These are phyloP conservation scores for Yamadazyma diospyri DNA, from an alignment of 1,139 yeast species.

Conservation along the genomic window DNA sequence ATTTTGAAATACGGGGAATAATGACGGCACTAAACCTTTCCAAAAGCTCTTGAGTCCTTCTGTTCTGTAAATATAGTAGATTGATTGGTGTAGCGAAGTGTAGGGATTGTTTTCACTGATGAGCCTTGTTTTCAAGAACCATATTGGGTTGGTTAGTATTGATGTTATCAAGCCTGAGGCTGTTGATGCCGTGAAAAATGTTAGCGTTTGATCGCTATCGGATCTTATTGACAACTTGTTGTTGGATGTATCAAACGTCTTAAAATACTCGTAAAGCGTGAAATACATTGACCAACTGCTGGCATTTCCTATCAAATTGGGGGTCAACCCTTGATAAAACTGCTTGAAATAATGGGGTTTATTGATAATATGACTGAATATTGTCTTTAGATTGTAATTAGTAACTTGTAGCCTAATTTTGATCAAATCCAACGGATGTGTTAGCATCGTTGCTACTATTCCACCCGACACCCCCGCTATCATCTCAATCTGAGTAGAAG, in stretches of 20 bases:
- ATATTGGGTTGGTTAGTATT: constrained; percentile 80
- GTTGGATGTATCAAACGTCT: constrained; percentile 20
- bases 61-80: constrained; percentile 40
- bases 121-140: constrained; percentile 89
- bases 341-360: constrained; percentile 1
- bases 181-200: constrained; percentile 23
- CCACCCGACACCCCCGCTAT: constrained; percentile 86
- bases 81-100: constrained; percentile 54
- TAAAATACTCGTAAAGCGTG: constrained; percentile 62
- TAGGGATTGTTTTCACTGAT: constrained; percentile 65
- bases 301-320: constrained; percentile 80
- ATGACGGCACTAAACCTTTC: constrained; percentile 79
- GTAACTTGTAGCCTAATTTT: constrained; percentile 72
- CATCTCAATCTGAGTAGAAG: constrained; percentile 37
- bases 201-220: constrained; percentile 1
- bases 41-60: constrained; percentile 78
- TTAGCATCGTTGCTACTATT: constrained; percentile 66
- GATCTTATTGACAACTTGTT: constrained; percentile 13
- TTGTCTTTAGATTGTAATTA: constrained; percentile 7
- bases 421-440: constrained; percentile 87
- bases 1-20: constrained; percentile 84
- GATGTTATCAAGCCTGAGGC: constrained; percentile 76
- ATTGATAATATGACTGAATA: constrained; percentile 2
- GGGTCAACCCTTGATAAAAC: constrained; percentile 74
- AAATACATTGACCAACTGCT: constrained; percentile 89